Conservation (phyloP, 2,329 filamentous ascomycete genomes). For the Cordyceps cicadae region DNA sequence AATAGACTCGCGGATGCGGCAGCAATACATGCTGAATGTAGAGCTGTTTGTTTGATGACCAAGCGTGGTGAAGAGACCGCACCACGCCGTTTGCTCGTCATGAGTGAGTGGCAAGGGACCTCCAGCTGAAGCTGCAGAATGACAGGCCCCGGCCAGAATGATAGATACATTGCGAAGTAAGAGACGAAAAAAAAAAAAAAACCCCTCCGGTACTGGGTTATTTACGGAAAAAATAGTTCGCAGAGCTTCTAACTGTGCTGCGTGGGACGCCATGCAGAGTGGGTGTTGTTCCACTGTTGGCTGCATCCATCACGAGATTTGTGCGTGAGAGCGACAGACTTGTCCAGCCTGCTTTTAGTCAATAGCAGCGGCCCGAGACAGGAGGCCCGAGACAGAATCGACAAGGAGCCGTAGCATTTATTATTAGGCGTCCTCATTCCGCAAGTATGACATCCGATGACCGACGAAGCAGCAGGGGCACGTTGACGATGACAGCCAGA, state of each 20-base stretch:
- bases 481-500: too few relatives aligned
- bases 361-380: neutral
- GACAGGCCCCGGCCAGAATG: neutral
- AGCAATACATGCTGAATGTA: neutral
- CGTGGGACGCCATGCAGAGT: neutral
- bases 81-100: neutral
- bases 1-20: too few relatives aligned
- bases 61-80: neutral
- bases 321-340: neutral
- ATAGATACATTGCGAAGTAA: neutral
- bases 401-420: too few relatives aligned
- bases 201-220: neutral
- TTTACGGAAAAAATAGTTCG: neutral
- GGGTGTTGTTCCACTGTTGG: neutral
- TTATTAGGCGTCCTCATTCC: too few relatives aligned
- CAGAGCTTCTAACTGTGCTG: neutral
- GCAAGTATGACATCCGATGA: too few relatives aligned
- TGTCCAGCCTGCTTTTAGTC: too few relatives aligned
- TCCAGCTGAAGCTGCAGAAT: neutral
- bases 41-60: neutral
- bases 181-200: neutral
- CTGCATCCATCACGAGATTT: neutral
- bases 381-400: neutral
- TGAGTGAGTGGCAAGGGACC: neutral
- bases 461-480: too few relatives aligned